Evolutionary conservation across 1,284 basidiomycete species (phyloP).

Genomic region (Caloboletus inedulis): DNA sequence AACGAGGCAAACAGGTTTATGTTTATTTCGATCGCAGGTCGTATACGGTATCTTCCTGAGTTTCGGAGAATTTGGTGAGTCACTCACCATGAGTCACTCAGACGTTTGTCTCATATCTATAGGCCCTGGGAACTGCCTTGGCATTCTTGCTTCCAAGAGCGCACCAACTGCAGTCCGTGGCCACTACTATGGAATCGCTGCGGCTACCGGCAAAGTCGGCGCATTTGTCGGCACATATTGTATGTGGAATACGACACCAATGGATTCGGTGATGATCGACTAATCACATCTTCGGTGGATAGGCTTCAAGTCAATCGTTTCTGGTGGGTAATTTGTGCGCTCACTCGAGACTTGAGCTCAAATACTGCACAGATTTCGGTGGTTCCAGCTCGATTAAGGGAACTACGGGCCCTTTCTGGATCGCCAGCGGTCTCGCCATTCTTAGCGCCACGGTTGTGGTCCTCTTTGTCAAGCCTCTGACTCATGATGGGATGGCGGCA

Average conservation of each 20-base stretch:
- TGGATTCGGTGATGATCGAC: not conserved
- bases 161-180: slow-evolving; percentile 85
- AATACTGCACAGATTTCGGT: slow-evolving; percentile 53
- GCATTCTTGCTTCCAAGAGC: slow-evolving; percentile 77
- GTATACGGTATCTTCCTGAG: slow-evolving; percentile 90
- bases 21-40: slow-evolving; percentile 39
- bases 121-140: slow-evolving; percentile 78
- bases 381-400: slow-evolving; percentile 48
- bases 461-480: slow-evolving; percentile 73
- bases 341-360: slow-evolving; percentile 4
- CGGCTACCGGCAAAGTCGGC: slow-evolving; percentile 88
- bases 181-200: slow-evolving; percentile 82
- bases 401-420: slow-evolving; percentile 80
- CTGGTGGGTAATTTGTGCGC: slow-evolving; percentile 37
- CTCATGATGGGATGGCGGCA: slow-evolving; percentile 73
- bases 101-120: not conserved
- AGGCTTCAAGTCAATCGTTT: slow-evolving; percentile 71
- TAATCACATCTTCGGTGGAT: slow-evolving; percentile 8
- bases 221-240: slow-evolving; percentile 83
- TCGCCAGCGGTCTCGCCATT: slow-evolving; percentile 77
- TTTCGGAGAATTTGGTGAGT: slow-evolving; percentile 71
- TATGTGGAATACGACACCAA: slow-evolving; percentile 31
- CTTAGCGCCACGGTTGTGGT: slow-evolving; percentile 74
- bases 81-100: not conserved
- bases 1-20: not conserved